Conservation (phyloP, 345 rosid genomes). For the Brassica juncea region DNA sequence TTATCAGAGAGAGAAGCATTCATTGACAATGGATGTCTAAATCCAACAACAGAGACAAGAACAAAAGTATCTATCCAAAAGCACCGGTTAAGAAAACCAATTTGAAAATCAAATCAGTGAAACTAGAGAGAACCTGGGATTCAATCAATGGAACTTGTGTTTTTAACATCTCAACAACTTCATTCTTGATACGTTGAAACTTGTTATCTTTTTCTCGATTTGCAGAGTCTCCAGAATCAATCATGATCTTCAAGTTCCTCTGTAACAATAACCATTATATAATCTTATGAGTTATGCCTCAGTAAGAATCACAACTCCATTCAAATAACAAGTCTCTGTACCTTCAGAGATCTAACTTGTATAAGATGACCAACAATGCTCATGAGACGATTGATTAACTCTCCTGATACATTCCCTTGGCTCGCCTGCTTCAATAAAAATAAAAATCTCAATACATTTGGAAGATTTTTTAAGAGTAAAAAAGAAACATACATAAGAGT, state of each 20-base stretch:
- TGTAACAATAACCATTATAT: constrained; percentile 41
- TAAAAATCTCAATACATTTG: constrained; percentile 8
- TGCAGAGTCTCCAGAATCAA: constrained; percentile 60
- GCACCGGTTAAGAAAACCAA: background rate
- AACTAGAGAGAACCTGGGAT: constrained; percentile 55
- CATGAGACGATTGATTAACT: constrained; percentile 82
- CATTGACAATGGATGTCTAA: constrained; percentile 14
- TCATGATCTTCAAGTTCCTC: constrained; percentile 90
- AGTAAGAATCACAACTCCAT: background rate
- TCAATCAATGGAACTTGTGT: constrained; percentile 52
- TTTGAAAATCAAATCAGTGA: constrained; percentile 3
- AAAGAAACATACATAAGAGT: constrained; percentile 7
- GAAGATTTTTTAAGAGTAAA: background rate
- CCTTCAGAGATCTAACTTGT: constrained; percentile 93
- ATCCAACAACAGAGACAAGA: background rate
- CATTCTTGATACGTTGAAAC: constrained; percentile 80
- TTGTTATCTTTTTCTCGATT: constrained; percentile 81
- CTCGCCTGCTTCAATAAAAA: constrained; percentile 53
- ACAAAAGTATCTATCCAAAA: background rate
- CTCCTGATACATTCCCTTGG: constrained; percentile 79
- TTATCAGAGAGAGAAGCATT: constrained; percentile 17
- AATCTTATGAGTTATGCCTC: background rate
- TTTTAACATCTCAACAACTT: constrained; percentile 78
- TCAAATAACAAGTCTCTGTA: constrained; percentile 34
- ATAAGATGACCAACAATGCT: constrained; percentile 88